Base-by-base conservation (phyloP, 805 yeast genomes). In the Debaryomyces hansenii region DNA sequence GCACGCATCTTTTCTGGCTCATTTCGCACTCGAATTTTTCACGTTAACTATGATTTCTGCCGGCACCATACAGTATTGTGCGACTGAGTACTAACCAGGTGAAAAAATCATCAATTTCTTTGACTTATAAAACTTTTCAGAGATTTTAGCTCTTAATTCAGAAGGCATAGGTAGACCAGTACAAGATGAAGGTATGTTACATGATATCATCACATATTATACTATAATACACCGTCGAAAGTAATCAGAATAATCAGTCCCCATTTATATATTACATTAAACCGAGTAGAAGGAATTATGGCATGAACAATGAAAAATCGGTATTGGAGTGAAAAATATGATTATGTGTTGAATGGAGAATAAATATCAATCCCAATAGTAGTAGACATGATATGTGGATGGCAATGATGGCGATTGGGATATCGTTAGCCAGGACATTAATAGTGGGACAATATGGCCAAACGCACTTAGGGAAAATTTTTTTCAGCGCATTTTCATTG, bases 151-250 rank as follows among this genome's bases (percentile, higher is more conserved):
- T 21, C 14, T 36, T 41, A 42, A 45, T 42, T 47, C 44, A 40
- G 38, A 52, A 55, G 63, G 58, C 59, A 54, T 47, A 57, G 62
- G 66, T 63, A 63, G 57, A 63, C 60, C 60, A 60, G 63, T 59
- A 60, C 72, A 71, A 66, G 60, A 71, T 71, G 76, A 71, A 71
- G 74, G 75, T 70, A 70, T 70, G 75, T 70, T 50, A 31, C 16
- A 31, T 31, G 34, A 31, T 31, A 31, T 31, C 2, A 24, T 7
- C 10, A 24, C 27, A 24, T 24, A 24, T 24, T 24, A 24, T 24
- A 24, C 27, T 24, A 24, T 24, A 24, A 24, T 24, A 24, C 27
- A 24, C 10, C 27, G 27, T 24, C 27, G 10, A 24, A 4, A 7
- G 27, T 24, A 9, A 24, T 24, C 27, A 24, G 27, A 16, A 16